phyloP scores from a whole-genome alignment of 345 rosid genomes.

The Zanthoxylum bungeanum region DNA sequence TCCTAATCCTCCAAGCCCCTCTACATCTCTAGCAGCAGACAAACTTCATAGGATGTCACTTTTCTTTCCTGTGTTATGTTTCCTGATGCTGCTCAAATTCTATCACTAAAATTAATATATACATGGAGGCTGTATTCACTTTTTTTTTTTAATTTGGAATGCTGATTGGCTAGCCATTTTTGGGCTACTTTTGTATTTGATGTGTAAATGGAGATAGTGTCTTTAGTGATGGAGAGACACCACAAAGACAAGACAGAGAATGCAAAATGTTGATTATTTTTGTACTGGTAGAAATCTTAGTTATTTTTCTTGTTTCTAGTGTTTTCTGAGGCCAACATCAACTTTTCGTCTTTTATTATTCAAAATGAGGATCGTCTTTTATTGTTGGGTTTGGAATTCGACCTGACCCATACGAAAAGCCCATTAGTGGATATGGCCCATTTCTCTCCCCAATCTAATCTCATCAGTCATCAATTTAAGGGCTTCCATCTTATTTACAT shows the following conservation, averaged over 20 bases:
- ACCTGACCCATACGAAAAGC: too few species aligned
- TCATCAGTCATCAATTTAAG: too few species aligned
- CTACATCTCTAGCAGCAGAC: slow-evolving; percentile 28
- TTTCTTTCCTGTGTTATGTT: background rate
- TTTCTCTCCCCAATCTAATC: too few species aligned
- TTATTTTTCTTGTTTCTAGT: background rate
- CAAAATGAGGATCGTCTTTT: too few species aligned
- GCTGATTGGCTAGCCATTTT: background rate
- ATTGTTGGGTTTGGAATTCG: too few species aligned
- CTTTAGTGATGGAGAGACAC: background rate
- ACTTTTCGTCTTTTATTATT: too few species aligned
- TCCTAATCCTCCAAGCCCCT: slow-evolving; percentile 37
- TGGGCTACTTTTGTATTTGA: background rate
- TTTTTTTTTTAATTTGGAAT: background rate
- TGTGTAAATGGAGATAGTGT: background rate
- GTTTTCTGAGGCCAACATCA: background rate
- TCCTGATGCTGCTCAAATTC: slow-evolving; percentile 6
- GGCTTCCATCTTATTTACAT: too few species aligned
- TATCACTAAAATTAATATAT: background rate
- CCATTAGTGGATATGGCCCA: too few species aligned
- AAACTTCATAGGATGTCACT: background rate
- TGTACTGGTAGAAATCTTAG: background rate
- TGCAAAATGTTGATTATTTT: background rate
- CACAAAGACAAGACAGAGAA: background rate
- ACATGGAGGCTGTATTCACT: background rate